Conservation (phyloP, 495 filamentous ascomycete genomes). For the Lepidopterella palustris region DNA sequence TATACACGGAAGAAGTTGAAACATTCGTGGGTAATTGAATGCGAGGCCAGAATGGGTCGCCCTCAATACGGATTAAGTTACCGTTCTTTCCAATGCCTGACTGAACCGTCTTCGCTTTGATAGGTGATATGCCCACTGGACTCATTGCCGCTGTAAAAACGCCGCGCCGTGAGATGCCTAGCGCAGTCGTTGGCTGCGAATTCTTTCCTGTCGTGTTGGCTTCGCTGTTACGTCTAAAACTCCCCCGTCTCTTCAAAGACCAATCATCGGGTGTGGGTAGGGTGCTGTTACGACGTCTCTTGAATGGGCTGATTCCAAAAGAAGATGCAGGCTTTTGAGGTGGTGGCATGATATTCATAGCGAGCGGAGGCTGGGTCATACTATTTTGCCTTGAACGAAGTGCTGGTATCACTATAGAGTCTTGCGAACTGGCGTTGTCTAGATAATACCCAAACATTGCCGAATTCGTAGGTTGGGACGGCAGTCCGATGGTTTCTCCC, state of each 20-base stretch:
- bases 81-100: neutral
- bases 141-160: neutral
- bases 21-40: neutral
- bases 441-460: no score
- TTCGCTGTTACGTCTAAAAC: neutral
- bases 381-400: neutral
- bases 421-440: no score
- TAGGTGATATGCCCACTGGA: neutral
- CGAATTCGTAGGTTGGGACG: no score
- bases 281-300: conserved; percentile 5
- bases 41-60: neutral
- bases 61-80: neutral
- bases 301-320: neutral
- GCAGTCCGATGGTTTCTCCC: no score
- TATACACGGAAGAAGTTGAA: neutral
- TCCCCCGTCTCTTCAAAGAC: neutral
- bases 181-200: no score
- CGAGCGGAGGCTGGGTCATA: neutral
- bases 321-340: neutral
- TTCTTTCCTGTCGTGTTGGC: neutral
- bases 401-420: no score
- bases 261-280: neutral
- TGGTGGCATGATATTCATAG: neutral
- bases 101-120: neutral
- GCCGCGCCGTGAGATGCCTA: neutral